Percentiles rank a stretch among this genome's conserved stretches.
These are phyloP conservation scores for Coemansia sp. DNA, from an alignment of 192 early-diverging fungal genomes.

Conservation along the genomic window DNA sequence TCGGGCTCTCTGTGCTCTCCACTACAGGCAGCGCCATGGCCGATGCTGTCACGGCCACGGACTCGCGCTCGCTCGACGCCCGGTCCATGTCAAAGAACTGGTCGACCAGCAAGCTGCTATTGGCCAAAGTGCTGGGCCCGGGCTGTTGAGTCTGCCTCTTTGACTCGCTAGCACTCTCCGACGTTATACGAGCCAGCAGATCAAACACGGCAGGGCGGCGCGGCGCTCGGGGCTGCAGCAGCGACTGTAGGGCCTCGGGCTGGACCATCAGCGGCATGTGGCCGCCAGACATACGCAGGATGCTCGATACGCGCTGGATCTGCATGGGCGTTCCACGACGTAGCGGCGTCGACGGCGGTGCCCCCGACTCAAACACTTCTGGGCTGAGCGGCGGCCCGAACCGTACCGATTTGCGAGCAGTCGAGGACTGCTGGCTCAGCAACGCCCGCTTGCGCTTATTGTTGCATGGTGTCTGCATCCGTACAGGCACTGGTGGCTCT, in stretches of 20 bases:
- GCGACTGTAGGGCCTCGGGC: not conserved
- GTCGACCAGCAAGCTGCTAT: not conserved
- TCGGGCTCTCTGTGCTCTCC: too few species aligned
- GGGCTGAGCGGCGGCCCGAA: conserved; percentile 59
- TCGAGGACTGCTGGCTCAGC: not conserved
- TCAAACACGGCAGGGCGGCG: not conserved
- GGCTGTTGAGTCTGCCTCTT: too few species aligned
- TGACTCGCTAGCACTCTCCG: too few species aligned
- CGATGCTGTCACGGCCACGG: not conserved
- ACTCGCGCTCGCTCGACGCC: not conserved
- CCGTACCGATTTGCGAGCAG: conserved; percentile 33
- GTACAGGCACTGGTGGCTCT: not conserved
- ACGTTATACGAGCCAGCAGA: not conserved
- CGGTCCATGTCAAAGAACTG: conserved; percentile 1
- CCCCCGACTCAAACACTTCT: conserved; percentile 52
- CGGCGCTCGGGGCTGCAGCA: conserved; percentile 12
- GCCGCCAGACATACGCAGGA: conserved; percentile 17
- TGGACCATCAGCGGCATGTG: not conserved
- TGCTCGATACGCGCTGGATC: conserved; percentile 24
- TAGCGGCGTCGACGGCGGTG: conserved; percentile 53
- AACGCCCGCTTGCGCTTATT: too few species aligned
- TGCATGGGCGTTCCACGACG: conserved; percentile 51
- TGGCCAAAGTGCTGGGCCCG: not conserved
- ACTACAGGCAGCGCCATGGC: too few species aligned
- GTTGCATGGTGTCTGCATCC: not conserved